Conservation (phyloP, 352 stramenopile genomes). For the Phytophthora nicotianae region DNA sequence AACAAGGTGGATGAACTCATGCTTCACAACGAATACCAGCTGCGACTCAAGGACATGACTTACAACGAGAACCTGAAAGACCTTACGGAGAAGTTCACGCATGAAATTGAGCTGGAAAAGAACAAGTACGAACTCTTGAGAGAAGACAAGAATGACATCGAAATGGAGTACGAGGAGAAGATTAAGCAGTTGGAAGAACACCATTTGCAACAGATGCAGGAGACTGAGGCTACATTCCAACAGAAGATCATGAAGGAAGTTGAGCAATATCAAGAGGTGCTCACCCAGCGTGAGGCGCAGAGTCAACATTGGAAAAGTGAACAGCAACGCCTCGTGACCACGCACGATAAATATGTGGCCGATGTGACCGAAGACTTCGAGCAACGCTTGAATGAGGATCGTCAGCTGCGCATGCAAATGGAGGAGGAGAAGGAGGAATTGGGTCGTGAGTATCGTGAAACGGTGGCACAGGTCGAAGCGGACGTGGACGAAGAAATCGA, state of each 20-base stretch:
- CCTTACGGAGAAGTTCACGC: conserved; percentile 92
- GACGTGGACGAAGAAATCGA: conserved; percentile 91
- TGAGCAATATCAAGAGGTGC: conserved; percentile 89
- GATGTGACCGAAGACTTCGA: conserved; percentile 93
- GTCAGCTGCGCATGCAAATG: conserved; percentile 77
- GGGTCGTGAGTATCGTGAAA: conserved; percentile 77
- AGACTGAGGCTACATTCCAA: conserved; percentile 91
- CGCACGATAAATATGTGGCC: conserved; percentile 82
- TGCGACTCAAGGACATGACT: conserved; percentile 95
- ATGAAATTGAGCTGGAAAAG: conserved; percentile 93
- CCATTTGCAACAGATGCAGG: conserved; percentile 91
- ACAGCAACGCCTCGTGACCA: conserved; percentile 61
- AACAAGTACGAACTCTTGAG: conserved; percentile 90
- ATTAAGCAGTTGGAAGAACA: conserved; percentile 92
- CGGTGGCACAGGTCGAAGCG: conserved; percentile 76
- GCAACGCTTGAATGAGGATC: conserved; percentile 89
- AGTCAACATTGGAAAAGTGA: conserved; percentile 72
- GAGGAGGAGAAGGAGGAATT: conserved; percentile 89
- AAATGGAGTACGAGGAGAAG: conserved; percentile 93
- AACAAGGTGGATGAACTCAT: conserved; percentile 95
- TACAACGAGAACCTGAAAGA: conserved; percentile 96
- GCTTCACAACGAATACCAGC: conserved; percentile 95
- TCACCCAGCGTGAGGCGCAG: conserved; percentile 88
- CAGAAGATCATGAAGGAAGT: conserved; percentile 94
- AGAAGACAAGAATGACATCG: conserved; percentile 93